A percentile compares a stretch with the other conserved stretches of the same genome.
Evolutionary conservation across 805 yeast genomes (phyloP).

Genomic region (Sporopachydermia lactativora): DNA sequence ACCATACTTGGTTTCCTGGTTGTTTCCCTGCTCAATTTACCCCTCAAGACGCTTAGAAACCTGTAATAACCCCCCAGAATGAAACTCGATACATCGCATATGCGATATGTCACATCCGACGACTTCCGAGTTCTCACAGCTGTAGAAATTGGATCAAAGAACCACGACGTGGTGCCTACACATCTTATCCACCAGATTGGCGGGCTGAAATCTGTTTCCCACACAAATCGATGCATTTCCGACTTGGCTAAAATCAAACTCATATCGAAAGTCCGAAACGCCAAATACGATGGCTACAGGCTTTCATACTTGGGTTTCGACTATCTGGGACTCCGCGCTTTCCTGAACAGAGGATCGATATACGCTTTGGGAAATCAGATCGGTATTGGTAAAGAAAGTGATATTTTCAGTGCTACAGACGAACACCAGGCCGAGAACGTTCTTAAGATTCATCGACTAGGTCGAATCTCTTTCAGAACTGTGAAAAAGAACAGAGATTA

Average conservation of each 20-base stretch:
- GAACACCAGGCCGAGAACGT: slow-evolving; percentile 52
- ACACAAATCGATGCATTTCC: slow-evolving; percentile 64
- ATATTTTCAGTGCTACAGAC: slow-evolving; percentile 74
- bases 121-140: slow-evolving; percentile 86
- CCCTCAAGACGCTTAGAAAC: too few species aligned
- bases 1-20: too few species aligned
- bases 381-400: slow-evolving; percentile 97
- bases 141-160: slow-evolving; percentile 79
- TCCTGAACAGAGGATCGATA: slow-evolving; percentile 59
- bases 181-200: slow-evolving; percentile 68
- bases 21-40: too few species aligned
- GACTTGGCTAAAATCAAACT: slow-evolving; percentile 80
- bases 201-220: slow-evolving; percentile 59
- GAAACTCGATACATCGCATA: slow-evolving; percentile 87
- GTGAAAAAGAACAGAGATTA: slow-evolving; percentile 93
- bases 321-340: slow-evolving; percentile 75
- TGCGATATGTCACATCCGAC: slow-evolving; percentile 84
- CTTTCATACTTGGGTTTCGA: slow-evolving; percentile 85
- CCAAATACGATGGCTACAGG: slow-evolving; percentile 90
- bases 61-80: too few species aligned
- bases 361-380: slow-evolving; percentile 75
- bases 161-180: slow-evolving; percentile 92
- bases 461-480: slow-evolving; percentile 84
- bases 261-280: slow-evolving; percentile 68
- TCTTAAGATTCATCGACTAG: slow-evolving; percentile 82